Conservation (phyloP, 192 early-diverging fungal genomes). For the Glomus cerebriforme region DNA sequence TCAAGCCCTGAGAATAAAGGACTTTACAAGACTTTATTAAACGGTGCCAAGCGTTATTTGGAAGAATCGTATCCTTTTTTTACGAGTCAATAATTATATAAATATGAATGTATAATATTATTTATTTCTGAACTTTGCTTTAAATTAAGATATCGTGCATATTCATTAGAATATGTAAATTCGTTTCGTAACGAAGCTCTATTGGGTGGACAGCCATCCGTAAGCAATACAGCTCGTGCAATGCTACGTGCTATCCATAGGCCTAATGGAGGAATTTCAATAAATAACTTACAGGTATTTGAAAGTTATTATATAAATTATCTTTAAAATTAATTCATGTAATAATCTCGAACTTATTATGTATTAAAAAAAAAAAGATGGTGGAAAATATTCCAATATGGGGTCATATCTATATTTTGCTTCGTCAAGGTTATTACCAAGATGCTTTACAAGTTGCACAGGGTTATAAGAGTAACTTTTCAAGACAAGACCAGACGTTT, state of each 20-base stretch:
- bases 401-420: conserved; percentile 83
- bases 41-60: conserved; percentile 51
- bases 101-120: background rate
- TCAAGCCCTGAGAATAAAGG: conserved; percentile 32
- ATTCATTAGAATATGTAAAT: conserved; percentile 47
- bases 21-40: conserved; percentile 40
- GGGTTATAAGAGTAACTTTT: conserved; percentile 56
- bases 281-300: conserved; percentile 44
- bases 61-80: conserved; percentile 55
- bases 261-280: conserved; percentile 52
- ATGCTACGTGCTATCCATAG: conserved; percentile 72
- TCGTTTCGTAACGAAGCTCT: conserved; percentile 65
- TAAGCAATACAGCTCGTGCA: conserved; percentile 68
- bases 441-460: conserved; percentile 71
- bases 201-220: conserved; percentile 82
- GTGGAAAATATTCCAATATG: conserved; percentile 71
- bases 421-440: conserved; percentile 71
- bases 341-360: background rate
- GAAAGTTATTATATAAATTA: background rate
- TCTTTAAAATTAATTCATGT: background rate
- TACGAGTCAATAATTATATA: background rate
- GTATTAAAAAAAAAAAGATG: background rate
- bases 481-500: conserved; percentile 68
- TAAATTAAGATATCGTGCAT: conserved; percentile 5
- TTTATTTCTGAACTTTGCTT: background rate